Evolutionary conservation across 73 alveolate species (phyloP).

Genomic region (Blepharisma japonicum): DNA sequence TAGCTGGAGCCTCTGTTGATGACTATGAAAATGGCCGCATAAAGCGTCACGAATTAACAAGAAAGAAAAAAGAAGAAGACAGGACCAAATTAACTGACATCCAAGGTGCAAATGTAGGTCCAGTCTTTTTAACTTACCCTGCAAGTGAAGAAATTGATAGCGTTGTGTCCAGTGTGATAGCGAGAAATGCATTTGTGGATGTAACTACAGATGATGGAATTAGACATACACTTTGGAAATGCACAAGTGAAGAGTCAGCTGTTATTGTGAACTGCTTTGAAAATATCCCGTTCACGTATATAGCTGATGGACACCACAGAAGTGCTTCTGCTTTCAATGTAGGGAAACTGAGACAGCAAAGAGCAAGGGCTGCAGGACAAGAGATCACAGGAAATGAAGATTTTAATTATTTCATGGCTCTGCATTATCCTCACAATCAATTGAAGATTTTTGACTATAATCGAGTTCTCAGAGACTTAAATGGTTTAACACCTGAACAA

Average conservation of each 20-base stretch:
- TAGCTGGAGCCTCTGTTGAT: slow-evolving; percentile 30
- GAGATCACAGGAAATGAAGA: slow-evolving; percentile 31
- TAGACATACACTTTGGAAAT: slow-evolving; percentile 61
- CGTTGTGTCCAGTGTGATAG: slow-evolving; percentile 32
- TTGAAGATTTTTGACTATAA: slow-evolving; percentile 58
- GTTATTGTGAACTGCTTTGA: slow-evolving; percentile 32
- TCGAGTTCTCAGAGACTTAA: slow-evolving; percentile 35
- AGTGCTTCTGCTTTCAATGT: slow-evolving; percentile 70
- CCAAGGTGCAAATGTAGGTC: slow-evolving; percentile 69
- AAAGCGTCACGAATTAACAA: slow-evolving; percentile 72
- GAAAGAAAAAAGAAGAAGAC: slow-evolving; percentile 60
- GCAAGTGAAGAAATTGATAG: slow-evolving; percentile 44
- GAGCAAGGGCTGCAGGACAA: slow-evolving; percentile 42
- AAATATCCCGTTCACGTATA: slow-evolving; percentile 48
- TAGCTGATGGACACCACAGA: slow-evolving; percentile 85
- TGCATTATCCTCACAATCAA: slow-evolving; percentile 53
- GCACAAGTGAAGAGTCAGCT: slow-evolving; percentile 51
- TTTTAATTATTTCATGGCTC: slow-evolving; percentile 50
- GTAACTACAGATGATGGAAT: slow-evolving; percentile 38
- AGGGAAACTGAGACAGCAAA: slow-evolving; percentile 50
- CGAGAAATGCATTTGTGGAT: slow-evolving; percentile 32
- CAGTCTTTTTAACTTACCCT: slow-evolving; percentile 54
- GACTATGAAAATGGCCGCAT: slow-evolving; percentile 65
- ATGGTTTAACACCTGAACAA: background rate
- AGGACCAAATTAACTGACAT: slow-evolving; percentile 53